phyloP scores from a whole-genome alignment of 2,329 filamentous ascomycete genomes.

The Exophiala xenobiotica region DNA sequence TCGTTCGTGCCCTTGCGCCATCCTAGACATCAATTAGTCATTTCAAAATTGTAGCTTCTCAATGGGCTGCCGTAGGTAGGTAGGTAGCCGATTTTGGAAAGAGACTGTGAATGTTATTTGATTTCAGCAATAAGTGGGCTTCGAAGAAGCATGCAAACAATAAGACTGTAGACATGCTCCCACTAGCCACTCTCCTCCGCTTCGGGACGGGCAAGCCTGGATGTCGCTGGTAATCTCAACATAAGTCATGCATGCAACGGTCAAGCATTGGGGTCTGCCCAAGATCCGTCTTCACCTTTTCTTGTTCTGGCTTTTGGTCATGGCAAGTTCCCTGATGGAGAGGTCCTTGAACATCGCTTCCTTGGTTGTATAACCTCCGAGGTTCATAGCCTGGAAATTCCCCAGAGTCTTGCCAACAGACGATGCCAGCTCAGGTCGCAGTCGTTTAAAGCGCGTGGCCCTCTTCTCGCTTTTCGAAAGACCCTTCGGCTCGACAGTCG shows the following conservation, averaged over 20 bases:
- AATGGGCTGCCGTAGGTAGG: neutral
- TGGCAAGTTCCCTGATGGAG: conserved; percentile 15
- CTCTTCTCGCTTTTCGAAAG: conserved; percentile 10
- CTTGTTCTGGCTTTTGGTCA: conserved; percentile 5
- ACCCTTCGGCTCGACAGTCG: conserved; percentile 7
- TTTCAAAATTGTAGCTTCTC: neutral
- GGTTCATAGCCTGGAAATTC: conserved; percentile 17
- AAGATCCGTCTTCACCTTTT: conserved; percentile 6
- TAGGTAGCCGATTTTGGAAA: neutral
- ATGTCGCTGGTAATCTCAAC: neutral
- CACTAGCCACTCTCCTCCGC: neutral
- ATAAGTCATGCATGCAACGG: neutral
- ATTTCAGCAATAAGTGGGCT: neutral
- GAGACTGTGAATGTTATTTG: neutral
- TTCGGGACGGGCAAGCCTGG: neutral
- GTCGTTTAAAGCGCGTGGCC: conserved; percentile 21
- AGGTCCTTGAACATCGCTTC: conserved; percentile 25
- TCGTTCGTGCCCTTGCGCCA: neutral
- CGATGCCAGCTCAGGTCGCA: conserved; percentile 26
- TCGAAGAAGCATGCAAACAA: neutral
- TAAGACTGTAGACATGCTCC: neutral
- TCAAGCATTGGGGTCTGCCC: neutral
- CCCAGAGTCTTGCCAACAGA: conserved; percentile 20
- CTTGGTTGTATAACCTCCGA: conserved; percentile 25
- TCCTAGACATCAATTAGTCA: neutral